Evolutionary conservation across 1,284 basidiomycete species (phyloP).

Genomic region (Coriolopsis trogii): DNA sequence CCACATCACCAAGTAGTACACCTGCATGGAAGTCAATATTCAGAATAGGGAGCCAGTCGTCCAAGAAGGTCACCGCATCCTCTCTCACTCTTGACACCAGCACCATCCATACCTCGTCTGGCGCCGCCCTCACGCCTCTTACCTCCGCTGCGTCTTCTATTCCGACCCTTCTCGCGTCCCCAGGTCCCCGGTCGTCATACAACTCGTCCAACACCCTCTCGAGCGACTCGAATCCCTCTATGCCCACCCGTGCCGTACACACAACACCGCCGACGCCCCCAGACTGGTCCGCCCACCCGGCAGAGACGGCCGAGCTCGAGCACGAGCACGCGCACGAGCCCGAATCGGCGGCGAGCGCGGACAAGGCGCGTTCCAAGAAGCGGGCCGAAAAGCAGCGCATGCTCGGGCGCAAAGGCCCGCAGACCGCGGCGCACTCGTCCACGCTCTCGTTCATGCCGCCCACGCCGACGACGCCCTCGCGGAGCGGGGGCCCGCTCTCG

Average conservation of each 20-base stretch:
- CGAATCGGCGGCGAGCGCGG: slow-evolving; percentile 32
- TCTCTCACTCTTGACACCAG: slow-evolving; percentile 42
- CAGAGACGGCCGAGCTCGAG: no score
- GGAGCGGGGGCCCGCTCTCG: slow-evolving; percentile 47
- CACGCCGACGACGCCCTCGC: slow-evolving; percentile 38
- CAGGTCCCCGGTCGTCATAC: slow-evolving; percentile 66
- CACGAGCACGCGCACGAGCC: no score
- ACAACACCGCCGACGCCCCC: slow-evolving; percentile 35
- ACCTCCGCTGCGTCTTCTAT: slow-evolving; percentile 52
- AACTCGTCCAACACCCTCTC: slow-evolving; percentile 74
- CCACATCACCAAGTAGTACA: slow-evolving; percentile 20
- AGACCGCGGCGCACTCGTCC: slow-evolving; percentile 39
- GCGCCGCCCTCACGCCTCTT: slow-evolving; percentile 39
- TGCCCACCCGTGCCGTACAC: slow-evolving; percentile 33
- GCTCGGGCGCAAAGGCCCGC: slow-evolving; percentile 32
- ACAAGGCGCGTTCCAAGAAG: slow-evolving; percentile 55
- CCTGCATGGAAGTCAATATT: slow-evolving; percentile 64
- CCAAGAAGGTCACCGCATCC: slow-evolving; percentile 47
- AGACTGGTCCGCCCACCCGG: slow-evolving; percentile 30
- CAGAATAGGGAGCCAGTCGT: slow-evolving; percentile 50
- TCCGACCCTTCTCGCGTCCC: slow-evolving; percentile 47
- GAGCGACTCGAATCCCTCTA: slow-evolving; percentile 58
- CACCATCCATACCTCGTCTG: slow-evolving; percentile 37
- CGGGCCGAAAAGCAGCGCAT: slow-evolving; percentile 61
- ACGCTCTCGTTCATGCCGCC: slow-evolving; percentile 41